Evolutionary conservation across 352 stramenopile species (phyloP).

Genomic region (Aphanomyces stellatus): DNA sequence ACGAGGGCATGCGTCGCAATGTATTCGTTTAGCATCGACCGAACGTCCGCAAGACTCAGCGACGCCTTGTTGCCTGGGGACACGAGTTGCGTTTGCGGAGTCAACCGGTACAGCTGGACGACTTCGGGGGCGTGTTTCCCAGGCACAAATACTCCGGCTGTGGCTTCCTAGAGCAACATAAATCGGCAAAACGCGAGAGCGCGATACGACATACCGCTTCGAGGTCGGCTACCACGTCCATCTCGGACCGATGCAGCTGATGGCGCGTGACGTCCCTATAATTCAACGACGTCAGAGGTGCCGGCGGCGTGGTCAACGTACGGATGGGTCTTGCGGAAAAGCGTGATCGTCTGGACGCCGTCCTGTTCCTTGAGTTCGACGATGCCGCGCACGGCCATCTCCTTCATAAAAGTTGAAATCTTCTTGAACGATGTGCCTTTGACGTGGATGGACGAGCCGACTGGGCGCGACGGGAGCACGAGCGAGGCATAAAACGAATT

Average conservation of each 20-base stretch:
- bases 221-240: background rate
- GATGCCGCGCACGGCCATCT: constrained; percentile 48
- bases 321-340: constrained; percentile 52
- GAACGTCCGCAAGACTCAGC: constrained; percentile 41
- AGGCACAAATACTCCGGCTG: constrained; percentile 38
- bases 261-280: constrained; percentile 11
- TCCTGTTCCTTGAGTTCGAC: constrained; percentile 54
- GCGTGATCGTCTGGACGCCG: constrained; percentile 70
- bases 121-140: constrained; percentile 57
- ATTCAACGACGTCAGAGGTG: background rate
- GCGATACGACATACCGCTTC: constrained; percentile 5
- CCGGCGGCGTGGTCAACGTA: too few relatives aligned
- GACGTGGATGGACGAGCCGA: constrained; percentile 47
- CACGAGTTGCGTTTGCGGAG: background rate
- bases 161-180: constrained; percentile 25
- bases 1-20: constrained; percentile 47
- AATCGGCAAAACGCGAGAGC: too few relatives aligned
- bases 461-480: constrained; percentile 50
- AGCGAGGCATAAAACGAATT: constrained; percentile 66
- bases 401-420: constrained; percentile 57
- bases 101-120: constrained; percentile 45
- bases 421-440: constrained; percentile 82
- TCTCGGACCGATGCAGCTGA: background rate
- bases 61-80: constrained; percentile 36
- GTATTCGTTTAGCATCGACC: constrained; percentile 50